A percentile compares a stretch with the other conserved stretches of the same genome.
These are phyloP conservation scores for Chrysoporthe puriensis DNA, from an alignment of 2,329 filamentous ascomycete genomes.

Conservation along the genomic window DNA sequence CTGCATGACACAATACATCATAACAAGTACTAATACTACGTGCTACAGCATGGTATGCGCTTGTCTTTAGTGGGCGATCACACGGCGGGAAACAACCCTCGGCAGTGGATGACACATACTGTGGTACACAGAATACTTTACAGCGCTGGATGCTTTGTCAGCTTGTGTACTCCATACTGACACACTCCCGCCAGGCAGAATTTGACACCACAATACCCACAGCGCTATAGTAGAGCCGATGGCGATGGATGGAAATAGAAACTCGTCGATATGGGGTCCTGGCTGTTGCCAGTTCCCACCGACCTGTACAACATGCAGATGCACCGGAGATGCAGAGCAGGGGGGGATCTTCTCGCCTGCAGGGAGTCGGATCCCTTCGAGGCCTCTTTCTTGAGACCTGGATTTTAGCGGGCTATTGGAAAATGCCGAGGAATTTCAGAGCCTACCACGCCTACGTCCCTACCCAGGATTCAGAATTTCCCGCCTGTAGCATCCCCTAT, in stretches of 20 bases:
- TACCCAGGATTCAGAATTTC: not conserved
- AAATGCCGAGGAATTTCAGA: not conserved
- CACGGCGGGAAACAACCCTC: not conserved
- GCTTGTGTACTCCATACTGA: not conserved
- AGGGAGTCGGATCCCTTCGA: not conserved
- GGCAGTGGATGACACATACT: not conserved
- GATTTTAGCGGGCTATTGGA: not conserved
- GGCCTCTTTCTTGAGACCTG: not conserved
- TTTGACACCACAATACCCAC: slow-evolving; percentile 6
- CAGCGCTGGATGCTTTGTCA: not conserved
- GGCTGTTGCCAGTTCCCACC: not conserved
- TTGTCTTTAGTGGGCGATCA: not conserved
- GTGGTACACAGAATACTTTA: not conserved
- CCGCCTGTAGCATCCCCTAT: not conserved
- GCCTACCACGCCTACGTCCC: not conserved
- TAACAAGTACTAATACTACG: too few species aligned
- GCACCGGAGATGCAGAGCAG: not conserved
- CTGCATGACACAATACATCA: slow-evolving; percentile 12
- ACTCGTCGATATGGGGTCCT: not conserved
- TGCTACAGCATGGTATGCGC: not conserved
- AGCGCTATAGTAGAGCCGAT: not conserved
- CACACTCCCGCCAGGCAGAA: not conserved
- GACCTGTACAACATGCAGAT: not conserved
- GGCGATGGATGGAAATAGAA: slow-evolving; percentile 7
- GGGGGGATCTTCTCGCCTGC: not conserved